A percentile compares a stretch with the other conserved stretches of the same genome.
These are phyloP conservation scores for Cucumis cinereus DNA, from an alignment of 306 rosid species.

Conservation along the genomic window DNA sequence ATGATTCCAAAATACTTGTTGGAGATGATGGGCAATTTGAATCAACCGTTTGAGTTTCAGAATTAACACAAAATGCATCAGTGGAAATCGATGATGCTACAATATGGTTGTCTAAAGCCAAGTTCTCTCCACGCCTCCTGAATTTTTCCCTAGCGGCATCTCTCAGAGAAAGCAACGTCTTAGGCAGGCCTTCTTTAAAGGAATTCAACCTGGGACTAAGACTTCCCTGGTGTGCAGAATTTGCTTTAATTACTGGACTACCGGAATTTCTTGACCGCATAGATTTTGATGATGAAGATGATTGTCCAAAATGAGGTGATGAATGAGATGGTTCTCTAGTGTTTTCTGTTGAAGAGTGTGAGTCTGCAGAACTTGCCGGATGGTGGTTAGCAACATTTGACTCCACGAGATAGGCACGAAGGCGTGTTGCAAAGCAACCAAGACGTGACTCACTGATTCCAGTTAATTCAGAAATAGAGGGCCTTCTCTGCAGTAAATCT, in stretches of 20 bases:
- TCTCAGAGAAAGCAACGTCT: constrained; percentile 46
- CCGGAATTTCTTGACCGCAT: constrained; percentile 50
- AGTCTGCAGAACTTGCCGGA: constrained; percentile 22
- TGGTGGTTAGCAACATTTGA: constrained; percentile 28
- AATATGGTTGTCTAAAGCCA: constrained; percentile 30
- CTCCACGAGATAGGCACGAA: constrained; percentile 80
- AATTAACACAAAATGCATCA: constrained; percentile 20
- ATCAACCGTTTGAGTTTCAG: constrained; percentile 22
- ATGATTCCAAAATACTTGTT: constrained; percentile 45
- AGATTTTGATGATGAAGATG: constrained; percentile 40
- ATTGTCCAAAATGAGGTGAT: constrained; percentile 32
- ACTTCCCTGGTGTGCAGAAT: constrained; percentile 52
- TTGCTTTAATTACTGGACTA: constrained; percentile 46
- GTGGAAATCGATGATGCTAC: constrained; percentile 17
- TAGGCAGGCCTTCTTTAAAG: constrained; percentile 74
- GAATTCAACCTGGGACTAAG: constrained; percentile 83
- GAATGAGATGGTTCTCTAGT: constrained; percentile 19
- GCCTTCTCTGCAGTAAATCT: constrained; percentile 65
- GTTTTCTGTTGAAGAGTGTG: constrained; percentile 15
- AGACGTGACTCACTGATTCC: constrained; percentile 87
- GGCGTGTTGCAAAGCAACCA: constrained; percentile 81
- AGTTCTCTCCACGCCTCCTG: constrained; percentile 49
- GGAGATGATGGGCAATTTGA: constrained; percentile 27
- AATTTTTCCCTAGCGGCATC: constrained; percentile 60
- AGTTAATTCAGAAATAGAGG: constrained; percentile 76